Base-by-base conservation (phyloP, 805 yeast species). In the Candida parachauliodes region DNA sequence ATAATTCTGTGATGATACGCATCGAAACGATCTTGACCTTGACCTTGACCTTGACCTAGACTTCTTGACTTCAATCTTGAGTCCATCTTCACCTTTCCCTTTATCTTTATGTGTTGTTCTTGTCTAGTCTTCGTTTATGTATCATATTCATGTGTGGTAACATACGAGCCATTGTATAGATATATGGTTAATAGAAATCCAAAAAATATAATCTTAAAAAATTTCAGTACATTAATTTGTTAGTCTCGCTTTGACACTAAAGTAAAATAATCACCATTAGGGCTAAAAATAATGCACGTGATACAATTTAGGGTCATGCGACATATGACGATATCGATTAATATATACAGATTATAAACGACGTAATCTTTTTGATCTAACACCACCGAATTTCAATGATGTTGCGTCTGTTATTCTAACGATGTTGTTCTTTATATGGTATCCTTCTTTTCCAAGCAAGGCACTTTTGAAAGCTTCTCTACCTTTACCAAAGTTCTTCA, bases 371-470 rank as follows among this genome's bases (percentile, higher is more conserved):
- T 91, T 94, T 15, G 95, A 72, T 52, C 93, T 78, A 32, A 77
- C 82, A 71, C 98, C 98, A 71, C 98, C 98, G 54, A 87, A 87
- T 62, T 85, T 83, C 68, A 91, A 72, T 41, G 76, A 76, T 5
- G 98, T 88, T 47, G 74, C 72, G 53, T 91, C 98, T 34, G 83
- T 74, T 22, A 91, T 65, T 51, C 88, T 77, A 23, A 75, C 73
- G 26, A 93, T 74, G 38, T 75, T 69, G n/a, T 74, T 72, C 54
- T 87, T 76, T 27, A 93, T 68, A 22, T 68, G 61, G 28, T 72
- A 62, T 37, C 97, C 97, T 68, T 91, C 98, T 56, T 84, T 85
- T 50, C 97, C 96, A 51, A 77, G 77, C 47, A 91, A 72, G 2
- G 95, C 95, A 37, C 80, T 81, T 39, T 79, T 65, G 48, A 93